Conservation (phyloP, 78 protist species). For the Polysphondylium violaceum region DNA sequence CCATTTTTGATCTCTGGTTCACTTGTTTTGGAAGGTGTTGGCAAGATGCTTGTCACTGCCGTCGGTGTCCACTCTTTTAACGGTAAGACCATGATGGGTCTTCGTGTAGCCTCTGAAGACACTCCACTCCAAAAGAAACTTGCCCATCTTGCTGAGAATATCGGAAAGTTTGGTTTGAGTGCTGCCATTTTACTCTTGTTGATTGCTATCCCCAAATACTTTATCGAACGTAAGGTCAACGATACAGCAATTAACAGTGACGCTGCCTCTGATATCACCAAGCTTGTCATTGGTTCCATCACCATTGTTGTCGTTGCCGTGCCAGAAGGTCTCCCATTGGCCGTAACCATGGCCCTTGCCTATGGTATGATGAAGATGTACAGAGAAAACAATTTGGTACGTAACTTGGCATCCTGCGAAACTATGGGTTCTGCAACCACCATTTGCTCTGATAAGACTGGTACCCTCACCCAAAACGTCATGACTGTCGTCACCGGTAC, state of each 20-base stretch:
- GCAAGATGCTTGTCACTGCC: conserved; percentile 84
- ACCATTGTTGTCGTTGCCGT: conserved; percentile 98
- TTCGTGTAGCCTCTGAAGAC: conserved; percentile 77
- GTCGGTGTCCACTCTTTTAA: conserved; percentile 84
- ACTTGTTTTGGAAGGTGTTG: conserved; percentile 84
- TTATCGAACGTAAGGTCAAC: conserved; percentile 45
- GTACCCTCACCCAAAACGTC: conserved; percentile 95
- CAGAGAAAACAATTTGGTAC: conserved; percentile 91
- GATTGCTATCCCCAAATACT: conserved; percentile 56
- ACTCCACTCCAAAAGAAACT: conserved; percentile 96
- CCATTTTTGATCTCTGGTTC: conserved; percentile 65
- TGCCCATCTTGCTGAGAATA: conserved; percentile 81
- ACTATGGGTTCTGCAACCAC: conserved; percentile 98
- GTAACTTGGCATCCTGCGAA: conserved; percentile 92
- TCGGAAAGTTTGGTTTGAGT: conserved; percentile 87
- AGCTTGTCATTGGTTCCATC: conserved; percentile 90
- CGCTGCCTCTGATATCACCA: conserved; percentile 58
- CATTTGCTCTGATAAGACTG: conserved; percentile 98
- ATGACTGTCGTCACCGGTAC: conserved; percentile 94
- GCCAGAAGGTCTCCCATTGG: conserved; percentile 97
- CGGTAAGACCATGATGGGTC: conserved; percentile 84
- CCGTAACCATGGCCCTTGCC: conserved; percentile 95
- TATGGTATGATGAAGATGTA: conserved; percentile 93
- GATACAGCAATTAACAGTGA: background rate
- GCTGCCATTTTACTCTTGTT: conserved; percentile 81